Evolutionary conservation across 306 rosid genomes (phyloP).

Genomic region (Abrus precatorius): DNA sequence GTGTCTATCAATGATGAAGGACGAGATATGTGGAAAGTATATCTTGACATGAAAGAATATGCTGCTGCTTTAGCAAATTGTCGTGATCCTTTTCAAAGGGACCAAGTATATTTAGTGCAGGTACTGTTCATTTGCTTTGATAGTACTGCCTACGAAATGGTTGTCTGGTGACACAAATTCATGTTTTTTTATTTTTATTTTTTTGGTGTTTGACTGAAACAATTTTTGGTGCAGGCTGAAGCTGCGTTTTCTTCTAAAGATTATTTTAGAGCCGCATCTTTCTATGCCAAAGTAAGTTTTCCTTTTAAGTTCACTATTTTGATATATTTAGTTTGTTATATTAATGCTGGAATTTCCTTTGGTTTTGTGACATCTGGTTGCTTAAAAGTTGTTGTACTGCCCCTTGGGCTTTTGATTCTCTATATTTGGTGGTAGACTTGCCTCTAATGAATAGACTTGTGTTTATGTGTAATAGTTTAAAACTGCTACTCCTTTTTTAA

Average conservation of each 20-base stretch:
- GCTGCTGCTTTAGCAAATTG: conserved; percentile 94
- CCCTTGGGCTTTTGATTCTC: conserved; percentile 21
- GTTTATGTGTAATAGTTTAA: not conserved
- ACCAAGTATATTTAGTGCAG: conserved; percentile 94
- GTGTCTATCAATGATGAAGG: conserved; percentile 97
- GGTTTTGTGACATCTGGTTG: conserved; percentile 34
- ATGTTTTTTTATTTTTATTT: not conserved
- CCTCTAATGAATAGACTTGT: conserved; percentile 30
- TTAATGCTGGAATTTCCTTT: not conserved
- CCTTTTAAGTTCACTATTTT: conserved; percentile 49
- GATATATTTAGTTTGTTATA: conserved; percentile 30
- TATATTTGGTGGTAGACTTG: conserved; percentile 23
- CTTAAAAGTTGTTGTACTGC: conserved; percentile 23
- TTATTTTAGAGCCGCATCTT: conserved; percentile 91
- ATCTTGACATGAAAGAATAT: conserved; percentile 93
- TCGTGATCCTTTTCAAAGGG: conserved; percentile 91
- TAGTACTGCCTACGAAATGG: not conserved
- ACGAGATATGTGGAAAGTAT: conserved; percentile 97
- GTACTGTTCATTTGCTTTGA: conserved; percentile 52
- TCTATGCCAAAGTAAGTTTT: conserved; percentile 85
- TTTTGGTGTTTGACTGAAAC: conserved; percentile 50
- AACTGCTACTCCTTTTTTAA: not conserved
- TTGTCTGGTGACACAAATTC: conserved; percentile 31
- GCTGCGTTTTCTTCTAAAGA: conserved; percentile 86
- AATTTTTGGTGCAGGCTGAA: conserved; percentile 86